Conservation (phyloP, 1,139 yeast species). For the Wickerhamomyces sp. region DNA sequence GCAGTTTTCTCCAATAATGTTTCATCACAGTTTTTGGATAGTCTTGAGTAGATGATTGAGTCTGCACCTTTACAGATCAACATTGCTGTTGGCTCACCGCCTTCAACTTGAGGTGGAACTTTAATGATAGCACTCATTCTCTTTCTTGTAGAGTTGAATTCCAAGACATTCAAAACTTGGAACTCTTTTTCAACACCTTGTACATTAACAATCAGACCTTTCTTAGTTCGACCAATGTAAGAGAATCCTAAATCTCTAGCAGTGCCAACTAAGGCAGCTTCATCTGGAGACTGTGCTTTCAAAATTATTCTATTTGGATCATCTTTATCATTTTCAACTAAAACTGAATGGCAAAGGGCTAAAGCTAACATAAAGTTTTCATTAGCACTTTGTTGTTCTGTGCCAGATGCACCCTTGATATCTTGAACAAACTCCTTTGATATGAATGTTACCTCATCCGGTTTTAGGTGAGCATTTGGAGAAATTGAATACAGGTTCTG, state of each 20-base stretch:
- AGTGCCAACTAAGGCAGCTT: slow-evolving; percentile 89
- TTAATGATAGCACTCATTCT: slow-evolving; percentile 92
- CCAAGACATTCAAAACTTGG: slow-evolving; percentile 72
- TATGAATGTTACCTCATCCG: slow-evolving; percentile 68
- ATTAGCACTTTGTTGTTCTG: slow-evolving; percentile 56
- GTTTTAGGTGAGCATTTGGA: slow-evolving; percentile 51
- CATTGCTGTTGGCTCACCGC: slow-evolving; percentile 39
- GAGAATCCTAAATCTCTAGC: slow-evolving; percentile 92
- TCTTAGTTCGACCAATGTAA: slow-evolving; percentile 70
- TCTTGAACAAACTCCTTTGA: slow-evolving; percentile 63
- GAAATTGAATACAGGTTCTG: slow-evolving; percentile 42
- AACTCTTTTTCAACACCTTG: slow-evolving; percentile 73
- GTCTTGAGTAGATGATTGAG: slow-evolving; percentile 76
- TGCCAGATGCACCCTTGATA: slow-evolving; percentile 44
- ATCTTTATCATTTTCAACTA: slow-evolving; percentile 63
- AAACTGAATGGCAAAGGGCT: slow-evolving; percentile 89
- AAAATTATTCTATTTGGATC: slow-evolving; percentile 56
- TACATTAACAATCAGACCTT: slow-evolving; percentile 62
- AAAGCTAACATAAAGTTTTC: slow-evolving; percentile 82
- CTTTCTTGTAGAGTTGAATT: slow-evolving; percentile 88
- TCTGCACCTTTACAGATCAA: slow-evolving; percentile 93
- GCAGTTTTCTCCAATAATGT: slow-evolving; percentile 61
- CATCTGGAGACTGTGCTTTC: slow-evolving; percentile 98
- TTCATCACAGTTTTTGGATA: slow-evolving; percentile 39
- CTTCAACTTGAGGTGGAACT: slow-evolving; percentile 30